Evolutionary conservation across 2,329 filamentous ascomycete species (phyloP).

Genomic region (Ophiostoma perfectum): DNA sequence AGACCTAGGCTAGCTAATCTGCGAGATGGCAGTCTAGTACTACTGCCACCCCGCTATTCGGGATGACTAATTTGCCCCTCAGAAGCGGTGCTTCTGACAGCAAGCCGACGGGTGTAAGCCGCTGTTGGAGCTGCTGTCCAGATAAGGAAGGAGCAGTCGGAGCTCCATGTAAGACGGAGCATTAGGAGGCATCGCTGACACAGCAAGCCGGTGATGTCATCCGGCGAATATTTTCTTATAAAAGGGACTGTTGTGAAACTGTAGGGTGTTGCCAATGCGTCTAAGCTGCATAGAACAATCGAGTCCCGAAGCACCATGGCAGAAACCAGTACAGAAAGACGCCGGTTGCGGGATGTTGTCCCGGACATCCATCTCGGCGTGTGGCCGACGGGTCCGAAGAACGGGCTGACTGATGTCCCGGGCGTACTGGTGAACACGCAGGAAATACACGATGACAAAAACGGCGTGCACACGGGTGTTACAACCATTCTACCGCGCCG

Average conservation of each 20-base stretch:
- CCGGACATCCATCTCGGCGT: constrained; percentile 42
- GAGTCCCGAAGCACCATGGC: neutral
- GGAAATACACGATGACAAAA: constrained; percentile 34
- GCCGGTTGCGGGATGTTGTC: constrained; percentile 41
- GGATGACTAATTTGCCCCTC: too few species aligned
- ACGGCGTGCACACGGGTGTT: constrained; percentile 38
- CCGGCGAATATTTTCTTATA: too few species aligned
- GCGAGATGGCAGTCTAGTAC: too few species aligned
- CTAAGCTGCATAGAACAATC: neutral
- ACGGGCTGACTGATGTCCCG: constrained; percentile 48
- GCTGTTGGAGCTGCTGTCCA: neutral
- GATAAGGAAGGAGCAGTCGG: neutral
- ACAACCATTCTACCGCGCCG: constrained; percentile 45
- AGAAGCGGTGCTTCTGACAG: too few species aligned
- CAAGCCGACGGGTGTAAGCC: neutral
- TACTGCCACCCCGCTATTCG: too few species aligned
- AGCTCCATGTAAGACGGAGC: neutral
- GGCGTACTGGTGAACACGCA: constrained; percentile 45
- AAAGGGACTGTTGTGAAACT: too few species aligned
- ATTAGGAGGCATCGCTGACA: neutral
- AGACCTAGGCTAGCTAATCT: too few species aligned
- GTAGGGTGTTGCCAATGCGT: too few species aligned
- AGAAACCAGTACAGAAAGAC: constrained; percentile 3
- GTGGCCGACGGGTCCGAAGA: constrained; percentile 42
- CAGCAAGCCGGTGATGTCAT: neutral